Evolutionary conservation across 1,284 basidiomycete species (phyloP).

Genomic region (Cryptococcus jaspeensis): DNA sequence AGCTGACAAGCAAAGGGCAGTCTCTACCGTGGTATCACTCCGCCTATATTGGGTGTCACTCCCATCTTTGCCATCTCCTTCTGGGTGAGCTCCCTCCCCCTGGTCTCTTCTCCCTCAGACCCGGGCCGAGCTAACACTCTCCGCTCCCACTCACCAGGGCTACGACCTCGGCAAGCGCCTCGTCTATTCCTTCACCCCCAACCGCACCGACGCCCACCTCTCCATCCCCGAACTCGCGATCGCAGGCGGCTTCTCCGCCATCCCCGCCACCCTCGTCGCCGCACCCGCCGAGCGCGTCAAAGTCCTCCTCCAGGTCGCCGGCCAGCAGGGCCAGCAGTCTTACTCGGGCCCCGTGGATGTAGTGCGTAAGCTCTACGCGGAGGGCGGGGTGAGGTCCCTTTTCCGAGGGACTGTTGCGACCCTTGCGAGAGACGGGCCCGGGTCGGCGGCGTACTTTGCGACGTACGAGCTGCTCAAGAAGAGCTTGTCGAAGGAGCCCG

Average conservation of each 20-base stretch:
- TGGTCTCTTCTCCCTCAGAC: conserved; percentile 1
- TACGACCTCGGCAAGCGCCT: conserved; percentile 93
- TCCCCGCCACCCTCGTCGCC: conserved; percentile 88
- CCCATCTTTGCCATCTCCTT: conserved; percentile 99
- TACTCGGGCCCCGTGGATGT: conserved; percentile 95
- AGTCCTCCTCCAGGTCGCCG: conserved; percentile 91
- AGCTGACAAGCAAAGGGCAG: conserved; percentile 52
- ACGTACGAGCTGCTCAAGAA: conserved; percentile 95
- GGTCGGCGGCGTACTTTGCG: conserved; percentile 95
- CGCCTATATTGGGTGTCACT: conserved; percentile 92
- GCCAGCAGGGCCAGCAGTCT: conserved; percentile 71
- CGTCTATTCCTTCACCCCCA: conserved; percentile 62
- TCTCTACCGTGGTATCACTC: conserved; percentile 94
- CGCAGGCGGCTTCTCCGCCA: conserved; percentile 91
- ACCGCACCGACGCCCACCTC: conserved; percentile 55
- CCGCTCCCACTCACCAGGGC: conserved; percentile 58
- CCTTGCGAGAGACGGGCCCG: conserved; percentile 90
- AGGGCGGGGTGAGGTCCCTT: conserved; percentile 89
- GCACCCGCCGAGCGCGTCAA: conserved; percentile 97
- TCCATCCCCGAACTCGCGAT: conserved; percentile 81
- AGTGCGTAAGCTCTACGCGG: conserved; percentile 84
- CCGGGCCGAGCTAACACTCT: background rate
- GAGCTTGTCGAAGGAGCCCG: conserved; percentile 55
- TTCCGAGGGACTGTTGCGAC: conserved; percentile 93
- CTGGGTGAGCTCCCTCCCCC: conserved; percentile 64